Base-by-base conservation (phyloP, 139 green algal species). In the Tetradesmus obliquus region DNA sequence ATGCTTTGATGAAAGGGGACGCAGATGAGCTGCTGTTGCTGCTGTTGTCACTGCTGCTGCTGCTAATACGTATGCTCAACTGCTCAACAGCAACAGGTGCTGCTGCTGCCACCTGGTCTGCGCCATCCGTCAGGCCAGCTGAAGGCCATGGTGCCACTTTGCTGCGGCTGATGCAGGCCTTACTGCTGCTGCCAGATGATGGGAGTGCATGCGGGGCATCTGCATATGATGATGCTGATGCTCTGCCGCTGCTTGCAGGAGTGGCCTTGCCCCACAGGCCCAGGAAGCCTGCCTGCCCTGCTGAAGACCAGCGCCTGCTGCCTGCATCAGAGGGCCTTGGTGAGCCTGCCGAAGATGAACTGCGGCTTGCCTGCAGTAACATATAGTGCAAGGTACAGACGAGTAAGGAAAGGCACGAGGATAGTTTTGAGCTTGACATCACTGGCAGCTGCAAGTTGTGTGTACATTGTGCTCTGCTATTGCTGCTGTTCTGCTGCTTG, bases 1-100 rank as follows among this genome's bases (percentile, higher is more conserved):
- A 71, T 84, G 79, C 32, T 84, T 32, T 8, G 22, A 55, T 86
- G 51, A 69, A 45, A 51, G 81, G 13, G 4, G 81, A 66, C 3
- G 53, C 69, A 9, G 32, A 1, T 17, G 10, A 20, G 53, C 60
- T 86, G 81, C 51, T 86, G 79, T 45, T 45, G 60, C 8, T 84
- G 79, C 79, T 84, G n/a, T 55, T 55, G 79, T 45, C 32, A 45
- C 32, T 45, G 60, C 81, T 45, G 81, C 7, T 74, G 55, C 55
- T 88, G 55, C 17, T 55, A 24, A 8, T 88, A 22, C 24, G n/a
- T 15, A 32, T 60, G 45, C 79, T 60, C 10, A 2, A 17, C 54
- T 87, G 83, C 83, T 88, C 5, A 20, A 88, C 15, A n/a, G 83
- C 83, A 76, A 22, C 32, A 82, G 62, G 7, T 62, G 84, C 84